Conservation (phyloP, 2,329 filamentous ascomycete species). For the Helicocarpus griseus region DNA sequence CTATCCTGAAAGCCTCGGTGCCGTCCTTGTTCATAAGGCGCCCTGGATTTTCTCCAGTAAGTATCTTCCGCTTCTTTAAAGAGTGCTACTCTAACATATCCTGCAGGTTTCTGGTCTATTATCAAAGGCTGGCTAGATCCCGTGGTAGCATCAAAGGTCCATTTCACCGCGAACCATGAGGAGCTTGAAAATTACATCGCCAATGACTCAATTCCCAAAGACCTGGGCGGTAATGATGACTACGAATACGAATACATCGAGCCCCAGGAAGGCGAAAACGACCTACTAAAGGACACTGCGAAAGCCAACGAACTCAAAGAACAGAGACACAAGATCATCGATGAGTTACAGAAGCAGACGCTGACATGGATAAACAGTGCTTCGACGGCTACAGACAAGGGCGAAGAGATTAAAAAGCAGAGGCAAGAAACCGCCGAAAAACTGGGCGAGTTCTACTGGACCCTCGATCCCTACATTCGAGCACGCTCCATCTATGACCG, state of each 20-base stretch:
- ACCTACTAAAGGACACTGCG: constrained; percentile 56
- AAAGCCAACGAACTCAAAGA: constrained; percentile 55
- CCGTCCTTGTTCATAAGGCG: constrained; percentile 87
- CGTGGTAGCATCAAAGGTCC: constrained; percentile 85
- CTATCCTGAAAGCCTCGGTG: constrained; percentile 85
- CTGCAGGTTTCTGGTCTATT: constrained; percentile 80
- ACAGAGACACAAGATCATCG: constrained; percentile 56
- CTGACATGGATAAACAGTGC: constrained; percentile 60
- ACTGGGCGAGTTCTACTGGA: constrained; percentile 74
- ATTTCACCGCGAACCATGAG: constrained; percentile 75
- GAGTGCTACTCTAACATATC: constrained; percentile 3
- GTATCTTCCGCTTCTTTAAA: constrained; percentile 15
- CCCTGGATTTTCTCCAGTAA: constrained; percentile 92
- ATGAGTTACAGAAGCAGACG: constrained; percentile 65
- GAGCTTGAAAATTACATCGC: constrained; percentile 73
- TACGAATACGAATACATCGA: constrained; percentile 79
- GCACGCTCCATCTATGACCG: constrained; percentile 81
- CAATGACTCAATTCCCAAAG: constrained; percentile 60
- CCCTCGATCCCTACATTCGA: constrained; percentile 74
- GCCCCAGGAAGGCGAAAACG: constrained; percentile 66
- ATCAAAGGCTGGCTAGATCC: constrained; percentile 95
- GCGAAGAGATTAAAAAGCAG: constrained; percentile 44
- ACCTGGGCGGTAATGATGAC: constrained; percentile 76
- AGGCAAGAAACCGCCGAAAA: constrained; percentile 53
- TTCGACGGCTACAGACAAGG: constrained; percentile 36